Evolutionary conservation across 345 rosid genomes (phyloP).

Genomic region (Brassica juncea): DNA sequence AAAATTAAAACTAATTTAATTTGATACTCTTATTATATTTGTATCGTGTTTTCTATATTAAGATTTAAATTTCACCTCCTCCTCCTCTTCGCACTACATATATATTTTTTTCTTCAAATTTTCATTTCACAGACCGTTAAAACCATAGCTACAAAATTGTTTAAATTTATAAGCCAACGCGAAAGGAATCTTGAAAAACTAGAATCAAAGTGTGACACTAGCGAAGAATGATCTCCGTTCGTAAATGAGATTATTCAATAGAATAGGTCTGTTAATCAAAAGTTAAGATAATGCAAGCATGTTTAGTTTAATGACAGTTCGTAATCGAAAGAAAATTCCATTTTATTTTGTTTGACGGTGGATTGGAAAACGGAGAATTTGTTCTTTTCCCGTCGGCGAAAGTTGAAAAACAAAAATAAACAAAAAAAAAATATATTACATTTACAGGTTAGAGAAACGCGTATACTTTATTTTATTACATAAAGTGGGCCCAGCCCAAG

Average conservation of each 20-base stretch:
- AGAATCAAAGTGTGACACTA: too few species aligned
- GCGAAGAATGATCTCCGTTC: too few species aligned
- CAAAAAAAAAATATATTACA: neutral
- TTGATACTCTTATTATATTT: neutral
- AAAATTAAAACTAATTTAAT: neutral
- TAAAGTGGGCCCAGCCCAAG: slow-evolving; percentile 32
- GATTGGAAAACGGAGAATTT: slow-evolving; percentile 8
- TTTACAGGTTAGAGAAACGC: slow-evolving; percentile 38
- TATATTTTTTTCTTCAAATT: too few species aligned
- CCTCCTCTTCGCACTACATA: too few species aligned
- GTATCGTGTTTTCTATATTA: neutral
- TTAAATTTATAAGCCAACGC: too few species aligned
- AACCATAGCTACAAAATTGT: too few species aligned
- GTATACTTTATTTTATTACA: neutral
- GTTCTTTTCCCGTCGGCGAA: slow-evolving; percentile 15
- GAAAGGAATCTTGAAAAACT: too few species aligned
- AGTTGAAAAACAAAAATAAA: slow-evolving; percentile 14
- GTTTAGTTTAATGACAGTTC: neutral
- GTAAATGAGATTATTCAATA: neutral
- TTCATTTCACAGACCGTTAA: too few species aligned
- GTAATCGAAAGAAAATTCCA: neutral
- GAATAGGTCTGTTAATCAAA: neutral
- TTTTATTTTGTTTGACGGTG: slow-evolving; percentile 34
- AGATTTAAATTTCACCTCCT: too few species aligned
- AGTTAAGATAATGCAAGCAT: slow-evolving; percentile 18